Evolutionary conservation across 441 rosid species (phyloP).

Genomic region (Erodium moschatum): DNA sequence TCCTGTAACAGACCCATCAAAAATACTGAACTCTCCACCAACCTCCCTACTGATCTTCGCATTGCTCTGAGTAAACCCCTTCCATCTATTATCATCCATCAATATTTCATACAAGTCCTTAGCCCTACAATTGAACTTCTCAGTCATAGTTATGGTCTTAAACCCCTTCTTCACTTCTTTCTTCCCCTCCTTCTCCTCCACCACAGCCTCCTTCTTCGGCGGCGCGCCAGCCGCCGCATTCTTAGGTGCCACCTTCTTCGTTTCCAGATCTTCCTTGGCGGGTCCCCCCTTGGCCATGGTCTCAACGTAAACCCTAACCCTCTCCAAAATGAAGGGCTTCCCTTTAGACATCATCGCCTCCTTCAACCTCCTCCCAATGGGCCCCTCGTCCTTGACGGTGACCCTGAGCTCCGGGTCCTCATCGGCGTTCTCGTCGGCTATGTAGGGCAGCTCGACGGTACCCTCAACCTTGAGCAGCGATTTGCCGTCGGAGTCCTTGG

Average conservation of each 20-base stretch:
- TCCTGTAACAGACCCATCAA: slow-evolving; percentile 90
- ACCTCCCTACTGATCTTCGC: slow-evolving; percentile 76
- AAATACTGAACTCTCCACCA: slow-evolving; percentile 63
- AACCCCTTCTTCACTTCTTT: slow-evolving; percentile 40
- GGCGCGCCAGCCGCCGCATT: slow-evolving; percentile 18
- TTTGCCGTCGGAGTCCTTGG: slow-evolving; percentile 57
- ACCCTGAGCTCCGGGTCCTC: slow-evolving; percentile 82
- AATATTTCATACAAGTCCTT: slow-evolving; percentile 68
- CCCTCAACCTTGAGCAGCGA: slow-evolving; percentile 59
- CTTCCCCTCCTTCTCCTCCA: slow-evolving; percentile 34
- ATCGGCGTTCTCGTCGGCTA: slow-evolving; percentile 87
- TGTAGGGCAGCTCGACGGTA: slow-evolving; percentile 70
- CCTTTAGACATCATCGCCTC: slow-evolving; percentile 65
- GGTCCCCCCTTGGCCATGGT: slow-evolving; percentile 83
- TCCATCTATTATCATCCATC: slow-evolving; percentile 93
- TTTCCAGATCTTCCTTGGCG: slow-evolving; percentile 60
- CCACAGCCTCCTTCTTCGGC: slow-evolving; percentile 21
- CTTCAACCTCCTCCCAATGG: slow-evolving; percentile 58
- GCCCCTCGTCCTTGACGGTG: slow-evolving; percentile 61
- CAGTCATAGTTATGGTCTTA: slow-evolving; percentile 63
- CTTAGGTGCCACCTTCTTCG: slow-evolving; percentile 52
- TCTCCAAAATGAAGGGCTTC: slow-evolving; percentile 50
- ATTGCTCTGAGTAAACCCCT: slow-evolving; percentile 82
- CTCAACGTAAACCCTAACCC: slow-evolving; percentile 53
- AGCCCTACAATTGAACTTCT: slow-evolving; percentile 74